Evolutionary conservation across 2,329 filamentous ascomycete genomes (phyloP).

Genomic region (Phaeomoniella chlamydospora): DNA sequence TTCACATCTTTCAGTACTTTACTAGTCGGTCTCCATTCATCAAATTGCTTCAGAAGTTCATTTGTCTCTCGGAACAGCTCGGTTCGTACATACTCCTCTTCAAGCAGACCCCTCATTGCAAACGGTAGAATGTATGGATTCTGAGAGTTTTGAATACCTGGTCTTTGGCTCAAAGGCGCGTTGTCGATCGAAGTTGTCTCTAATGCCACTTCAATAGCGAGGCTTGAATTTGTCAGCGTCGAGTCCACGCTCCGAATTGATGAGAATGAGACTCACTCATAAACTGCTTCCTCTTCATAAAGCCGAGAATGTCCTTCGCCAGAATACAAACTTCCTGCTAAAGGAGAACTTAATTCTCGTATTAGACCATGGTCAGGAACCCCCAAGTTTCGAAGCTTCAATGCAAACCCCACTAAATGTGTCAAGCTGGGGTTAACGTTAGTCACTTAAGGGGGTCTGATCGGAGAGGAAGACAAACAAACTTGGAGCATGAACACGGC

Average conservation of each 20-base stretch:
- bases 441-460: conserved; percentile 3
- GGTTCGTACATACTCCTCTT: conserved; percentile 79
- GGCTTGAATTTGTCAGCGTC: conserved; percentile 20
- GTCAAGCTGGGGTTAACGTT: conserved; percentile 42
- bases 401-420: conserved; percentile 79
- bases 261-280: conserved; percentile 46
- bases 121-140: conserved; percentile 91
- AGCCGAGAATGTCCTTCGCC: conserved; percentile 89
- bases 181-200: conserved; percentile 48
- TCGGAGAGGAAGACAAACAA: conserved; percentile 39
- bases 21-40: conserved; percentile 79
- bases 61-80: conserved; percentile 65
- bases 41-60: conserved; percentile 72
- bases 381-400: conserved; percentile 88
- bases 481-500: conserved; percentile 78
- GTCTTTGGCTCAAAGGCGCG: conserved; percentile 36
- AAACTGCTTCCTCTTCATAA: conserved; percentile 79
- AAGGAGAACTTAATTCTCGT: conserved; percentile 71
- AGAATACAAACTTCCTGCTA: conserved; percentile 80
- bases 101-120: conserved; percentile 84
- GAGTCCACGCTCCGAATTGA: no score
- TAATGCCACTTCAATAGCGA: conserved; percentile 58
- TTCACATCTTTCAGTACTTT: conserved; percentile 94
- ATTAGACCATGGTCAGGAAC: conserved; percentile 87
- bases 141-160: conserved; percentile 18